Evolutionary conservation across 2,329 filamentous ascomycete species (phyloP), one percentile per base, ranked within the genome.

Genomic region (Paecilomyces dactylethromorphus): DNA sequence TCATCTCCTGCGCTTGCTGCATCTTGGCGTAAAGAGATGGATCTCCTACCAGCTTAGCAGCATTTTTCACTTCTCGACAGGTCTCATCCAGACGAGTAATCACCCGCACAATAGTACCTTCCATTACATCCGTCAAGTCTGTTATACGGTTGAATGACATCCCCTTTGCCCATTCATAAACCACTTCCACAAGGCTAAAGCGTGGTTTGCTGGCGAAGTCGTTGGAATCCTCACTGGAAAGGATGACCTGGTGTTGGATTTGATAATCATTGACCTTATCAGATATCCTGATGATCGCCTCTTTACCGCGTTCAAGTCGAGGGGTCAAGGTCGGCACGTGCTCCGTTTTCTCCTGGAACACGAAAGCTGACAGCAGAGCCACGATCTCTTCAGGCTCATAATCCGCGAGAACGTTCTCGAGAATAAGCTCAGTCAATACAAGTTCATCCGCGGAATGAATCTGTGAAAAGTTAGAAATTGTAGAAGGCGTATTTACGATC

Each of bases 101-200:
- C 1, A 94, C 93, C 56, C 94, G 82, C 54, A 99, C 94, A 76
- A 99, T 97, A 0, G 94, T 97, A 1, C 94, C 94, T 75, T 99
- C 94, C 68, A 97, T 86, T 59, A 99, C 92, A 73, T 97, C 93
- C 7, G 94, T 99, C 70, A 99, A 78, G 65, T 93, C 90, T 0
- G 93, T 97, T 65, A 99, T 99, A 64, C 94, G 93, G 76, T 95
- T 96, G 82, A 99, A 99, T 56, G 90, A 93, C 91, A 97, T 97
- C 26, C 94, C 94, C 55, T 91, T 82, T 10, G 94, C 94, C 94
- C 94, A 99, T 75, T 99, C 94, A 72, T 97, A 97, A 33, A 99
- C 95, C 0, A 99, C 94, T 75, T 99, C 94, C 72, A 96, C 92
- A 58, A 99, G 83, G 1, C 93, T 94, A 71, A 99, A 99, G 10